These are phyloP conservation scores for Ustilaginoidea virens DNA, from an alignment of 2,329 filamentous ascomycete species.

Conservation along the genomic window DNA sequence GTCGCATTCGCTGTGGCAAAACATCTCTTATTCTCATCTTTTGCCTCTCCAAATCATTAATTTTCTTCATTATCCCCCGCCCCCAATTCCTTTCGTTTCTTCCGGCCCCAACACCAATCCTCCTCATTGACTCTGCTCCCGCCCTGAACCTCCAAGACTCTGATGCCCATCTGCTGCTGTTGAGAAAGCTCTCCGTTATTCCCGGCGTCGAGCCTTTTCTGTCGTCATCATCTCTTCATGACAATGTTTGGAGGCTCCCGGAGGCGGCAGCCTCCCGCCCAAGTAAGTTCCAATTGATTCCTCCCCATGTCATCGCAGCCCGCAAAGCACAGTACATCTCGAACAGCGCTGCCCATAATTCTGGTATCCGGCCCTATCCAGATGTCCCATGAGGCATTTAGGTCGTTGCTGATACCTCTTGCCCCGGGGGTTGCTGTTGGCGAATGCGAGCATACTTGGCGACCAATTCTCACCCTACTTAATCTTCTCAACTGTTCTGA, in stretches of 20 bases:
- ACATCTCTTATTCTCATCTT: not conserved
- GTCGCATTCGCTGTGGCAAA: not conserved
- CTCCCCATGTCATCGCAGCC: too few relatives aligned
- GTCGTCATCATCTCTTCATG: slow-evolving; percentile 2
- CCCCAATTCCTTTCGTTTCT: not conserved
- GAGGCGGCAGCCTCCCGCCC: slow-evolving; percentile 30
- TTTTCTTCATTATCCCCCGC: not conserved
- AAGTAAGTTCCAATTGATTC: slow-evolving; percentile 30
- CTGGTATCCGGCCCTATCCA: too few relatives aligned
- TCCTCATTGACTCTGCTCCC: not conserved
- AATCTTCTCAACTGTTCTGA: too few relatives aligned
- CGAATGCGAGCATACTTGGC: too few relatives aligned
- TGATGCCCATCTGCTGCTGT: slow-evolving; percentile 6
- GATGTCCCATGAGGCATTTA: too few relatives aligned
- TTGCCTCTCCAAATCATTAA: not conserved
- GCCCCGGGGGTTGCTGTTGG: too few relatives aligned
- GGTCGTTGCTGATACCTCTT: too few relatives aligned
- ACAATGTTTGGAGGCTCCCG: slow-evolving; percentile 35
- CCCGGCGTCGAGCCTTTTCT: slow-evolving; percentile 1
- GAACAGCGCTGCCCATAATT: too few relatives aligned
- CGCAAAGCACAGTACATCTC: too few relatives aligned
- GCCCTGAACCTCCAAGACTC: slow-evolving; percentile 3
- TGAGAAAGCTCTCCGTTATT: slow-evolving; percentile 5
- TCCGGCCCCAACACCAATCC: not conserved
- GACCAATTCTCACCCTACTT: too few relatives aligned